Percentiles rank a stretch among this genome's conserved stretches.
Conservation (phyloP, 225 moss, liverwort and hornwort genomes). For the Physcomitrium patens region DNA sequence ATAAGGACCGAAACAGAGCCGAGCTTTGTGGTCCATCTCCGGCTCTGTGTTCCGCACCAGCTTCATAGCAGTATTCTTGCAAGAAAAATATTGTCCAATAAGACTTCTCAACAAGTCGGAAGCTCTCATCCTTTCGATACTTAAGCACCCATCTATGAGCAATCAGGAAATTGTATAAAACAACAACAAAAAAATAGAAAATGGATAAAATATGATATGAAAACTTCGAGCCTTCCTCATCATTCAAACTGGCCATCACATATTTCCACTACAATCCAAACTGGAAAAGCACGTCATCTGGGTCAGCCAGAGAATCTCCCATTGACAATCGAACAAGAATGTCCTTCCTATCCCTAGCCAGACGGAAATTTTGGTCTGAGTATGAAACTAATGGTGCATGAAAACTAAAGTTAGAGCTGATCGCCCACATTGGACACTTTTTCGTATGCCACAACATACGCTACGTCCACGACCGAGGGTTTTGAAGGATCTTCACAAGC, state of each 20-base stretch:
- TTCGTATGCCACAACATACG: neutral
- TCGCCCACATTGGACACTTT: neutral
- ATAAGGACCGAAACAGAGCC: constrained; percentile 2
- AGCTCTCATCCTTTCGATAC: no score
- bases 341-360: constrained; percentile 17
- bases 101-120: no score
- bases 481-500: constrained; percentile 46
- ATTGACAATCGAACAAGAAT: neutral
- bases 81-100: neutral
- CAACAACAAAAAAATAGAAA: no score
- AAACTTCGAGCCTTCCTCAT: no score
- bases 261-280: no score
- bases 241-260: no score
- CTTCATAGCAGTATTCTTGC: neutral
- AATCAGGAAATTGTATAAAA: no score
- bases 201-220: no score
- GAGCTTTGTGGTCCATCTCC: neutral
- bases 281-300: no score
- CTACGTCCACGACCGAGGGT: constrained; percentile 53
- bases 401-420: neutral
- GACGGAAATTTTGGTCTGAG: constrained; percentile 1
- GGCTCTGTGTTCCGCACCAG: neutral
- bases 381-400: neutral
- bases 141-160: no score
- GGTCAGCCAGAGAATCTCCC: no score